phyloP scores from a whole-genome alignment of 106 monocot genomes.

The Dioscorea zingiberensis region DNA sequence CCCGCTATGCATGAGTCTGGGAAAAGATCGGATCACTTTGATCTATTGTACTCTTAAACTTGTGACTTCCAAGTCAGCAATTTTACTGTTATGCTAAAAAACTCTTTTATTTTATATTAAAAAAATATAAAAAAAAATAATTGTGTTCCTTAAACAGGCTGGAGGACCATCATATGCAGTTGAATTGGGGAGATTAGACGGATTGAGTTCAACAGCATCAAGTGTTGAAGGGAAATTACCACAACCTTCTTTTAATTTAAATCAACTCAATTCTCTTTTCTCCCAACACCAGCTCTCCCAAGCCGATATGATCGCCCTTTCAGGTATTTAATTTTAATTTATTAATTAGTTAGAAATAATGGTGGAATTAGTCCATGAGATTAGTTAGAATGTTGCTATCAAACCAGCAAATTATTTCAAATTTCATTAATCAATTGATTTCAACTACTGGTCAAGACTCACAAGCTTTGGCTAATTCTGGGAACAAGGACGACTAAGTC shows the following conservation, averaged over 20 bases:
- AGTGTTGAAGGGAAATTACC: slow-evolving; percentile 75
- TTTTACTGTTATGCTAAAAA: too few species aligned
- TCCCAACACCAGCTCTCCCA: slow-evolving; percentile 47
- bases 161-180: slow-evolving; percentile 78
- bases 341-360: too few species aligned
- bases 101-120: too few species aligned
- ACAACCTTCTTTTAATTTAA: slow-evolving; percentile 36
- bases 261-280: slow-evolving; percentile 67
- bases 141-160: slow-evolving; percentile 19
- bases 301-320: slow-evolving; percentile 82
- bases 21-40: not conserved
- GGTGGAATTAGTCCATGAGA: not conserved
- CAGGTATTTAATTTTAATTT: slow-evolving; percentile 29
- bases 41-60: too few species aligned
- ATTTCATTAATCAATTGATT: too few species aligned
- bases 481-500: too few species aligned
- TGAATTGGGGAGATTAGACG: slow-evolving; percentile 87
- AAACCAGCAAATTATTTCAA: too few species aligned
- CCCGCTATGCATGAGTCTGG: too few species aligned
- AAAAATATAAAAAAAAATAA: not conserved
- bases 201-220: slow-evolving; percentile 62
- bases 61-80: not conserved
- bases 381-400: not conserved
- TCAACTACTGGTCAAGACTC: too few species aligned
- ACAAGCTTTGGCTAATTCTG: too few species aligned